Percentiles rank a stretch among this genome's conserved stretches.
Conservation (phyloP, 2,329 filamentous ascomycete species). For the Hypoxylon sp. region DNA sequence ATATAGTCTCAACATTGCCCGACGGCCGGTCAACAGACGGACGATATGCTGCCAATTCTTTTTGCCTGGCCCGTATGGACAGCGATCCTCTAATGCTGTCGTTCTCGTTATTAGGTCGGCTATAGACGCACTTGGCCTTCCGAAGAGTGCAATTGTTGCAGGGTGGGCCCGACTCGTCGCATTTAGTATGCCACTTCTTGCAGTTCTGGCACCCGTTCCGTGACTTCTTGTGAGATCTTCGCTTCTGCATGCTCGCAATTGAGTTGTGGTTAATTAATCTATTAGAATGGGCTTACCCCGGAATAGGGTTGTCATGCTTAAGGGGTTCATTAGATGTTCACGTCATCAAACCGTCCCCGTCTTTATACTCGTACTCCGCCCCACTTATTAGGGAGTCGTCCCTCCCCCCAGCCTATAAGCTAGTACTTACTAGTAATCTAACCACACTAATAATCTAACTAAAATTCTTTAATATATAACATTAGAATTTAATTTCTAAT, state of each 20-base stretch:
- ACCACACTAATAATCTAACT: too few species aligned
- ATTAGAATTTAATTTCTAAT: too few species aligned
- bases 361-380: too few species aligned
- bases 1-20: conserved; percentile 28
- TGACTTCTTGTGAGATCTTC: conserved; percentile 52
- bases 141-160: conserved; percentile 48
- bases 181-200: conserved; percentile 53
- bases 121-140: conserved; percentile 48
- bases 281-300: not conserved
- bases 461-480: too few species aligned
- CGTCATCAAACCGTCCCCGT: conserved; percentile 13
- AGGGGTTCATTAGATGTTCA: conserved; percentile 14
- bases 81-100: conserved; percentile 11
- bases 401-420: too few species aligned
- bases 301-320: not conserved
- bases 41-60: not conserved
- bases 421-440: too few species aligned
- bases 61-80: conserved; percentile 18
- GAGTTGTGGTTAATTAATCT: not conserved
- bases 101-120: conserved; percentile 34
- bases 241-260: conserved; percentile 44
- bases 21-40: conserved; percentile 28
- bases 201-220: conserved; percentile 51
- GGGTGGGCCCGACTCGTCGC: conserved; percentile 47
- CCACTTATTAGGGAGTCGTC: too few species aligned